Base-by-base conservation (phyloP, 2,329 filamentous ascomycete species). In the Fusarium nisikadoi region DNA sequence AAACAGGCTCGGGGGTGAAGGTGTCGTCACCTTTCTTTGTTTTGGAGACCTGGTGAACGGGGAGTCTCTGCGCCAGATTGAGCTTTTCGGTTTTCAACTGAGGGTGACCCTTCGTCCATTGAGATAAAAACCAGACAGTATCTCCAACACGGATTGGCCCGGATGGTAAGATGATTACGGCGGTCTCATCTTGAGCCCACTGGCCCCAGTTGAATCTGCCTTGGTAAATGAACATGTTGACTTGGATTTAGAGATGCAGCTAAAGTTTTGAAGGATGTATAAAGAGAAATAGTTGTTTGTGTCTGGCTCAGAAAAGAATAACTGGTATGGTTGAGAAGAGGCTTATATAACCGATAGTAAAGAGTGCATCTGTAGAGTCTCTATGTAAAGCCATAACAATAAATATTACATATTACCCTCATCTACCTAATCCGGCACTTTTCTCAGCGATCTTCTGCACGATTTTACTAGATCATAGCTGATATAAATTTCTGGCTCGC, bases 161-260 rank as follows among this genome's bases (percentile, higher is more conserved):
- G 2, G 58, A 62, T 5, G 72, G 72, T 5, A 74, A 12, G 19
- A 69, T 19, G 29, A 74, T 57, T 19, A 59, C 57, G 27, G 71
- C 71, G 1, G 68, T 71, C 36, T 74, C 72, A 16, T 73, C 54
- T 17, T 62, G 33, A 45, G 33, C 68, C 49, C 69, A 69, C 36
- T n/a, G 39, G 25, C 39, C 42, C 72, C 72, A 74, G 8, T 65
- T 55, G 31, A 74, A 64, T 52, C 55, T 71, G 49, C 72, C 72
- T 23, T 29, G 25, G 36, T 74, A 74, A 29, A 74, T 60, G 27
- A 62, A 71, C 71, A 75, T 75, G 0, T 17, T 41, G 14, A 2
- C 5, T 45, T 45, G 23, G 17, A 45, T 33, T 33, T 14, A 33
- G 31, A 33, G 31, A 33, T 33, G 31, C 13, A 33, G 31, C 13